Conservation (phyloP, 1,284 basidiomycete genomes). For the Chalciporus sp. region DNA sequence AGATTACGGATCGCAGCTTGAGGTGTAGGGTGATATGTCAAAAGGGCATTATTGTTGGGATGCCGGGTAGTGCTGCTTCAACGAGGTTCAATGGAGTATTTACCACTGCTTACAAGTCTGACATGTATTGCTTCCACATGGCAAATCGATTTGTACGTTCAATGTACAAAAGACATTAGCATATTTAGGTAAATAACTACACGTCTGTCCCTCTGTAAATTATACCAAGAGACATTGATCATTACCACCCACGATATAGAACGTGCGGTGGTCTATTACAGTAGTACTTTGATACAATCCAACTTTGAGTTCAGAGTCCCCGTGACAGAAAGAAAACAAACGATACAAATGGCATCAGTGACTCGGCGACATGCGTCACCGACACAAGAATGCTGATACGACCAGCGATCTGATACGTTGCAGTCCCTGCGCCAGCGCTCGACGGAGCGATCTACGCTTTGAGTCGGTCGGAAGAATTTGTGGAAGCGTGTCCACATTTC, state of each 20-base stretch:
- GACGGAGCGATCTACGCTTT: conserved; percentile 28
- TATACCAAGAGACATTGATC: conserved; percentile 13
- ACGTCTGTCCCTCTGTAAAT: conserved; percentile 16
- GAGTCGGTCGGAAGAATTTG: conserved; percentile 27
- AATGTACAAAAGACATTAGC: background rate
- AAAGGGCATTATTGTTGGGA: conserved; percentile 29
- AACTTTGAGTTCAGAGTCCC: conserved; percentile 26
- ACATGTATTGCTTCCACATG: conserved; percentile 24
- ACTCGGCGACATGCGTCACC: conserved; percentile 24
- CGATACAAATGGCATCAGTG: background rate
- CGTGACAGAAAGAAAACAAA: conserved; percentile 15
- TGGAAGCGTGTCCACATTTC: conserved; percentile 25
- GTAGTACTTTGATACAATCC: conserved; percentile 27
- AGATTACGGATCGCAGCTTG: conserved; percentile 19
- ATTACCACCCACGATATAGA: conserved; percentile 2
- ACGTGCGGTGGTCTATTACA: conserved; percentile 18
- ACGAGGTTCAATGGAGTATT: conserved; percentile 30
- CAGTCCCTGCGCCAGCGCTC: conserved; percentile 26
- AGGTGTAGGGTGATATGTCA: conserved; percentile 19
- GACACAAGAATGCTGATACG: conserved; percentile 35
- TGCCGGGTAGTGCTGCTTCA: conserved; percentile 10
- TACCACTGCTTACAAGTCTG: conserved; percentile 35
- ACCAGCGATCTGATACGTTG: conserved; percentile 33
- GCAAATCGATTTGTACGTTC: conserved; percentile 7
- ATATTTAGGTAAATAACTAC: conserved; percentile 38